phyloP scores from a whole-genome alignment of 2,329 filamentous ascomycete genomes.

The Cryphonectria nitschkei region DNA sequence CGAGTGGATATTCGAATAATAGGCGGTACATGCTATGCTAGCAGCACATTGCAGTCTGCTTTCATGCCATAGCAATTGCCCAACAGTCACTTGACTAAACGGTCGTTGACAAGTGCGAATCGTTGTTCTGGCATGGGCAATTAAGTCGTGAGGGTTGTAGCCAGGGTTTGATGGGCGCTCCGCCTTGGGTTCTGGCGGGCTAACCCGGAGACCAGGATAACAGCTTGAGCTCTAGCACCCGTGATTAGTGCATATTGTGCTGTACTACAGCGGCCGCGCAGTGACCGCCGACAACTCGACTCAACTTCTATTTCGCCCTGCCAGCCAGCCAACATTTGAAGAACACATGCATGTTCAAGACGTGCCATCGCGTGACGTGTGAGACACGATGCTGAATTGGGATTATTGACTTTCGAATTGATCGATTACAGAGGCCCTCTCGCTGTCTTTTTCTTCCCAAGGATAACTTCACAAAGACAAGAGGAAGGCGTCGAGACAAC shows the following conservation, averaged over 20 bases:
- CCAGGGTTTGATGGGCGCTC: background rate
- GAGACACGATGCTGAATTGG: background rate
- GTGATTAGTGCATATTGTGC: background rate
- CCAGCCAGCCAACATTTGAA: background rate
- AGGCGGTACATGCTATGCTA: background rate
- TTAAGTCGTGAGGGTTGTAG: background rate
- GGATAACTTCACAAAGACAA: background rate
- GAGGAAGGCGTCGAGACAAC: background rate
- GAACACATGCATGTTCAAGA: background rate
- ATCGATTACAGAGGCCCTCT: background rate
- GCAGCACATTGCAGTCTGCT: background rate
- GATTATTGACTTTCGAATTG: background rate
- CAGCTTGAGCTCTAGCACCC: background rate
- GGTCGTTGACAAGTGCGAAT: background rate
- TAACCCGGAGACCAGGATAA: background rate
- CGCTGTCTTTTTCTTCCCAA: background rate
- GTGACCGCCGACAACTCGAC: background rate
- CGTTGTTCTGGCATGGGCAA: background rate
- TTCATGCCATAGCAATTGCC: background rate
- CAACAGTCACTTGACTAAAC: background rate
- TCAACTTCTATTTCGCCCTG: background rate
- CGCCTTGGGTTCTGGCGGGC: too few relatives aligned
- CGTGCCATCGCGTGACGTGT: background rate
- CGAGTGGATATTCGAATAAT: background rate
- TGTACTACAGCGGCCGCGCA: background rate